A percentile compares a stretch with the other conserved stretches of the same genome.
Conservation (phyloP, 345 rosid genomes). For the Linum tenue region DNA sequence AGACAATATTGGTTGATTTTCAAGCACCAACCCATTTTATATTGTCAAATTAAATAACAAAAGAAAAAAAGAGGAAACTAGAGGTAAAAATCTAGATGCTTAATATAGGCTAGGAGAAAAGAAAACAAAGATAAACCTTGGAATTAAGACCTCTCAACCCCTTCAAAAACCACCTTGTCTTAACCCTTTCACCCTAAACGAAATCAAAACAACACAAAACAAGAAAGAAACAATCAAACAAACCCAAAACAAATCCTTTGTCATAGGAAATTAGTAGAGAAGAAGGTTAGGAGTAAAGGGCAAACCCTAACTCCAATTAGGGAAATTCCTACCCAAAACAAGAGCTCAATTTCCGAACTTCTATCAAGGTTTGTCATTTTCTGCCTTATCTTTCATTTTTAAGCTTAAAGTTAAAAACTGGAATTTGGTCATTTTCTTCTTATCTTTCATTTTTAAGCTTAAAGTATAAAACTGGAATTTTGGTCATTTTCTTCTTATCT, state of each 20-base stretch:
- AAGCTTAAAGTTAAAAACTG: too few relatives aligned
- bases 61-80: background rate
- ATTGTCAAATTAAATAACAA: background rate
- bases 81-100: background rate
- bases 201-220: background rate
- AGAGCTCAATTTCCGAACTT: background rate
- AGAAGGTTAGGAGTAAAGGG: background rate
- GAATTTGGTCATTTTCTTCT: too few relatives aligned
- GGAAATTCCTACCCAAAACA: background rate
- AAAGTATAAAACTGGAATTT: too few relatives aligned
- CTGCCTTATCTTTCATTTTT: too few relatives aligned
- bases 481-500: too few relatives aligned
- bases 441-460: too few relatives aligned
- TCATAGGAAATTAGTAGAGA: background rate
- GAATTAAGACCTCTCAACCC: background rate
- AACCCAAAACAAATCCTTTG: background rate
- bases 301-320: too few relatives aligned
- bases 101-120: background rate
- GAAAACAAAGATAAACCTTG: background rate
- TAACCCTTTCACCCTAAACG: too few relatives aligned
- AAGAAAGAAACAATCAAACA: background rate
- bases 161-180: background rate
- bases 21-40: too few relatives aligned
- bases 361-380: too few relatives aligned
- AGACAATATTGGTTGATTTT: background rate